Conservation (phyloP, 2,329 filamentous ascomycete genomes). For the Pseudogymnoascus sp. region DNA sequence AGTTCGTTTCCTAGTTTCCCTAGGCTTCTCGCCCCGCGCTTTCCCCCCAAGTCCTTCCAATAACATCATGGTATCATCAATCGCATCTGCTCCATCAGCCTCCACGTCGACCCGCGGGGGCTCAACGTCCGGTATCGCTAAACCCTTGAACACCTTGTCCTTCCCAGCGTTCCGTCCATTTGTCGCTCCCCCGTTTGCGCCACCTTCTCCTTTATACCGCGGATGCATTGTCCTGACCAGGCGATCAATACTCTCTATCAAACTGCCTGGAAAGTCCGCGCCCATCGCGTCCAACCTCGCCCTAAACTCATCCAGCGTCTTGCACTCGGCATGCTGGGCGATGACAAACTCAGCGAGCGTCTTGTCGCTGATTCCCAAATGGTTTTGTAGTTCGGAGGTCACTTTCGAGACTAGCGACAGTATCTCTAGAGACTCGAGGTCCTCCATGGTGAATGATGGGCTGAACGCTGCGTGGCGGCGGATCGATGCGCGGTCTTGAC, state of each 20-base stretch:
- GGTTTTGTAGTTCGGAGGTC: constrained; percentile 88
- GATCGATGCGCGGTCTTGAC: background rate
- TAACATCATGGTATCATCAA: constrained; percentile 89
- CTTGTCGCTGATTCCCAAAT: constrained; percentile 86
- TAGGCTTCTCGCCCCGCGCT: constrained; percentile 33
- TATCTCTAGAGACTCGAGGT: constrained; percentile 83
- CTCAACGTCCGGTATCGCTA: constrained; percentile 77
- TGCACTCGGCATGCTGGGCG: constrained; percentile 73
- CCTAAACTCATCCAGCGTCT: constrained; percentile 66
- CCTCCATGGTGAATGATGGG: constrained; percentile 33
- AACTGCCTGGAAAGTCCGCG: constrained; percentile 73
- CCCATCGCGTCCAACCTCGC: constrained; percentile 66
- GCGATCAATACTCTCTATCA: constrained; percentile 87
- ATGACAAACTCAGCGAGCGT: constrained; percentile 96
- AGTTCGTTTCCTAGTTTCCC: constrained; percentile 42
- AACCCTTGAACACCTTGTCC: constrained; percentile 80
- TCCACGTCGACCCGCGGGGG: constrained; percentile 46
- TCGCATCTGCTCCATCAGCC: constrained; percentile 48
- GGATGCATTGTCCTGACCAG: constrained; percentile 86
- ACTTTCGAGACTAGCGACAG: constrained; percentile 93
- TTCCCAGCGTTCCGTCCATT: constrained; percentile 57
- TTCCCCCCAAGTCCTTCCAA: constrained; percentile 79
- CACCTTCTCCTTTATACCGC: constrained; percentile 61
- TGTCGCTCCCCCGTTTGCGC: constrained; percentile 31
- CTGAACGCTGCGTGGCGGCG: background rate